A percentile compares a stretch with the other conserved stretches of the same genome.
Conservation (phyloP, 345 rosid species). For the Dimocarpus longan region DNA sequence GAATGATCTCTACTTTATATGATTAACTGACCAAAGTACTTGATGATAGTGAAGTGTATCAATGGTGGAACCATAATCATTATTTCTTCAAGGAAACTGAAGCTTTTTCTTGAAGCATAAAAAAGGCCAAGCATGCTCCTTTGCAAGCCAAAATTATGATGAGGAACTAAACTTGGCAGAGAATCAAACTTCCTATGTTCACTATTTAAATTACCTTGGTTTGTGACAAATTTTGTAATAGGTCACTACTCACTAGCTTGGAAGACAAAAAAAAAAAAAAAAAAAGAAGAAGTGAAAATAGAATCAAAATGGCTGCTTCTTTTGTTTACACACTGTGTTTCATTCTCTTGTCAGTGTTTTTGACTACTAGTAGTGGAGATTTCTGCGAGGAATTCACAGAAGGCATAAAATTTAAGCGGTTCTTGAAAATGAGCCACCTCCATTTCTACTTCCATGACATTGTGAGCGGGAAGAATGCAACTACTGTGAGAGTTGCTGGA, state of each 20-base stretch:
- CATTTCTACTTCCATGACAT: conserved; percentile 39
- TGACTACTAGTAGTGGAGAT: conserved; percentile 14
- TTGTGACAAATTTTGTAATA: neutral
- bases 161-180: neutral
- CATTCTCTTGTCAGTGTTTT: conserved; percentile 22
- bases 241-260: neutral
- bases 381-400: conserved; percentile 37
- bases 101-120: conserved; percentile 11
- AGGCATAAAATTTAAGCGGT: conserved; percentile 29
- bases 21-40: neutral
- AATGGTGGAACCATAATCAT: conserved; percentile 23
- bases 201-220: neutral
- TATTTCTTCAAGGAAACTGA: neutral
- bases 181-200: neutral
- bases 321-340: neutral
- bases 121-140: neutral
- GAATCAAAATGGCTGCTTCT: conserved; percentile 20
- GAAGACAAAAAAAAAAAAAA: neutral
- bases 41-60: neutral
- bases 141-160: conserved; percentile 3
- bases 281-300: neutral
- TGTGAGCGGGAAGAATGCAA: conserved; percentile 29
- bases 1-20: neutral
- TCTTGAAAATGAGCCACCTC: conserved; percentile 29
- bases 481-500: conserved; percentile 24